These are phyloP conservation scores for Closterium sp. DNA, from an alignment of 139 green algal genomes.

Conservation along the genomic window DNA sequence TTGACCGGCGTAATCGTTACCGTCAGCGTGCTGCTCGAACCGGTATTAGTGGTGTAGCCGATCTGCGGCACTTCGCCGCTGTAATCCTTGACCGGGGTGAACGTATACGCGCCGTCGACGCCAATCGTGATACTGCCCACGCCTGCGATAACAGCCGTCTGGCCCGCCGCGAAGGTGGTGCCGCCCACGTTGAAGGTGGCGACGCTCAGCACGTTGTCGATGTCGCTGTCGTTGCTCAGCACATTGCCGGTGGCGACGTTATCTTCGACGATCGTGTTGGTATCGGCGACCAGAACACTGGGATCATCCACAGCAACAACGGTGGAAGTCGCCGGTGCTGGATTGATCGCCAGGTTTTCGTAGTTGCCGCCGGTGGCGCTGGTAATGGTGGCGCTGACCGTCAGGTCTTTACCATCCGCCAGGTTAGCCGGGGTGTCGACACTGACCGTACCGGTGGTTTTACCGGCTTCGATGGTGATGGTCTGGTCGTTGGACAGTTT, in stretches of 20 bases:
- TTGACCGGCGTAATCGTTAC: background rate
- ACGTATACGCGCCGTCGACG: background rate
- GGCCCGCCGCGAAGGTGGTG: background rate
- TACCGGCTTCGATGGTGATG: too few species aligned
- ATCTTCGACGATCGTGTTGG: background rate
- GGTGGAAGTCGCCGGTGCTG: too few species aligned
- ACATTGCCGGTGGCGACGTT: background rate
- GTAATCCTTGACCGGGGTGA: background rate
- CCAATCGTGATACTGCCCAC: background rate
- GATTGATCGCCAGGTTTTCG: too few species aligned
- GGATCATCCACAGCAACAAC: background rate
- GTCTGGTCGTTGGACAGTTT: too few species aligned
- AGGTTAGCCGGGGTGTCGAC: too few species aligned
- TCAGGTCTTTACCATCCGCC: too few species aligned
- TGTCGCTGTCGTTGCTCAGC: background rate
- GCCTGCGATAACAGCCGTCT: background rate
- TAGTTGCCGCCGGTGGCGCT: too few species aligned
- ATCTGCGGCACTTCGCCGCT: background rate
- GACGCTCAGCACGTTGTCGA: background rate
- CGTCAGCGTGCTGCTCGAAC: background rate
- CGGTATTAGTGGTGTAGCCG: background rate
- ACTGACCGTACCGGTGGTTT: too few species aligned
- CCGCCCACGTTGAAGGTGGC: background rate
- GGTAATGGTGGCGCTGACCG: too few species aligned
- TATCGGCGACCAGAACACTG: background rate